Evolutionary conservation across 176 grass and related monocot species (phyloP), one percentile per base, ranked within the genome.

Genomic region (Musa schizocarpa): DNA sequence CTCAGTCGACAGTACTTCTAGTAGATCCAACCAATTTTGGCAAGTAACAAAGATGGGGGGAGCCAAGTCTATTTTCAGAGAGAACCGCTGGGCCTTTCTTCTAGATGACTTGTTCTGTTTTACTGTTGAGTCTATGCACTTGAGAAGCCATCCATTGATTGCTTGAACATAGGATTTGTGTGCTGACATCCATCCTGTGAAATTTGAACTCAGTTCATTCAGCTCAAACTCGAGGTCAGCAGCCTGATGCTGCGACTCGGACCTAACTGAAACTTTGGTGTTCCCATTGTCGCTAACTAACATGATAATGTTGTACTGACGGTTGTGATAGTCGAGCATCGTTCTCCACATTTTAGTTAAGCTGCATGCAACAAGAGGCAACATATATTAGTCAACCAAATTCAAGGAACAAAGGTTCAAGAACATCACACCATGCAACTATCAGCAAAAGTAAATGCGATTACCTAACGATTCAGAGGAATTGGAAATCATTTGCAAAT

Each of bases 21-120:
- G 76, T 27, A 92, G 50, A 2, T 73, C 61, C 63, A 95, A 82
- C 96, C 96, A 99, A 66, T 77, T 76, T 79, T 86, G 74, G 68
- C 96, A 99, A 16, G 83, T 92, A 48, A 81, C 86, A 66, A 99
- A 99, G 68, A 99, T 95, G 25, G 96, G 96, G 0, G 88, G 88
- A 65, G 89, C 82, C 13, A 17, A 43, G 54, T 16, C 77, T 4
- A 14, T 68, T 54, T 75, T 87, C 75, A 89, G 87, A 34, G 78
- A 65, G 69, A 80, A 73, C 8, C 0, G 34, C 52, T 63, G 20
- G 0, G 3, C 13, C 43, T 13, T 25, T 61, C 7, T 89, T 53
- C 65, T 93, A 55, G 11, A 26, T 13, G 69, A 79, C 50, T 71
- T 52, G 74, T 59, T 87, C 69, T 34, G 76, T 52, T 50, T 88